Evolutionary conservation across 2,329 filamentous ascomycete species (phyloP).

Genomic region (Hirsutella minnesotensis): DNA sequence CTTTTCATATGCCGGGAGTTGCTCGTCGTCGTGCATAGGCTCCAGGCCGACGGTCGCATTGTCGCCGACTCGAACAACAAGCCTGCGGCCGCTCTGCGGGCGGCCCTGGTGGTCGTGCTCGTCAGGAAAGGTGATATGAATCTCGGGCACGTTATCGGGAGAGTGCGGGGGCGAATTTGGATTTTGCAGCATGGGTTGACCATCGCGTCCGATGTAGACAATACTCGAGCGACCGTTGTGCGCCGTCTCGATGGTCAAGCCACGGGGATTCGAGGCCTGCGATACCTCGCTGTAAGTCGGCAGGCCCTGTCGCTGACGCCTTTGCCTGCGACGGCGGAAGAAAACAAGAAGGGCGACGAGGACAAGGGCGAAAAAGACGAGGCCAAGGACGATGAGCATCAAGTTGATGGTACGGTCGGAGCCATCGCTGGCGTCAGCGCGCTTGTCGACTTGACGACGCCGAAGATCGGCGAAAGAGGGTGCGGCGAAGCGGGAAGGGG

Average conservation of each 20-base stretch:
- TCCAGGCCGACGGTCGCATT: slow-evolving; percentile 76
- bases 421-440: slow-evolving; percentile 27
- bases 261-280: slow-evolving; percentile 38
- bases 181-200: slow-evolving; percentile 61
- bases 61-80: slow-evolving; percentile 85
- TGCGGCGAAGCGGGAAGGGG: slow-evolving; percentile 2
- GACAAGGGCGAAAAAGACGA: slow-evolving; percentile 61
- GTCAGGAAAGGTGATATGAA: slow-evolving; percentile 95
- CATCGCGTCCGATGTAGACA: slow-evolving; percentile 69
- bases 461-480: slow-evolving; percentile 4
- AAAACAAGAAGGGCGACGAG: slow-evolving; percentile 58
- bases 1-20: slow-evolving; percentile 81
- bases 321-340: slow-evolving; percentile 49
- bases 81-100: slow-evolving; percentile 72
- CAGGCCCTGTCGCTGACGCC: slow-evolving; percentile 27
- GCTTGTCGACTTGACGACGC: slow-evolving; percentile 3
- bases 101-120: slow-evolving; percentile 82
- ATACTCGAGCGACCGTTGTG: slow-evolving; percentile 52
- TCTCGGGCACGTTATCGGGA: slow-evolving; percentile 80
- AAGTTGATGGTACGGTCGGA: slow-evolving; percentile 60
- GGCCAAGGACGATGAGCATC: slow-evolving; percentile 65
- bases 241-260: slow-evolving; percentile 46
- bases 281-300: slow-evolving; percentile 58
- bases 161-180: slow-evolving; percentile 64
- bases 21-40: slow-evolving; percentile 68